Evolutionary conservation across 345 rosid genomes (phyloP).

Genomic region (Murraya paniculata): DNA sequence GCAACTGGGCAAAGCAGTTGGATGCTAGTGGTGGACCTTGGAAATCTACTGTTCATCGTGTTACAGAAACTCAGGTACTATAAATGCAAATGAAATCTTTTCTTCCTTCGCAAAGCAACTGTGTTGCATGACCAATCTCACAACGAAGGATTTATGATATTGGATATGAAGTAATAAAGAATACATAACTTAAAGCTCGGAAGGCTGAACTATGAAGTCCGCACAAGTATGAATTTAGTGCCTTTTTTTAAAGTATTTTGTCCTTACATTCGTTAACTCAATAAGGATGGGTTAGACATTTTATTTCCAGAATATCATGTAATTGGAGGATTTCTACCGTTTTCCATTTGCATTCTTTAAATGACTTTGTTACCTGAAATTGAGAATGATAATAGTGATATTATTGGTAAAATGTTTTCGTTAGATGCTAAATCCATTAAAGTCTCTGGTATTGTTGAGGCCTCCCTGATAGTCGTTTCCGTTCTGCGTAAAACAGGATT

Average conservation of each 20-base stretch:
- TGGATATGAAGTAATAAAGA: not conserved
- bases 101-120: not conserved
- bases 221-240: not conserved
- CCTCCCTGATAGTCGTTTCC: too few species aligned
- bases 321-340: not conserved
- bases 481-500: too few species aligned
- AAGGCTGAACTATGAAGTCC: not conserved
- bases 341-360: slow-evolving; percentile 1
- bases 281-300: not conserved
- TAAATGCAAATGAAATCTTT: not conserved
- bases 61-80: slow-evolving; percentile 91
- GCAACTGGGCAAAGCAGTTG: slow-evolving; percentile 97
- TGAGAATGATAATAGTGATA: not conserved
- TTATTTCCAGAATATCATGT: not conserved
- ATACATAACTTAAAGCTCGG: not conserved
- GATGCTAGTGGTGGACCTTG: slow-evolving; percentile 84
- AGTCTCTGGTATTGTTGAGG: too few species aligned
- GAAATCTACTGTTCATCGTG: slow-evolving; percentile 84
- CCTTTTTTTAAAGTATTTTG: not conserved
- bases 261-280: not conserved
- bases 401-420: too few species aligned
- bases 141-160: not conserved
- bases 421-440: too few species aligned
- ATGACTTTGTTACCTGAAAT: not conserved
- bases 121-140: not conserved